Conservation (phyloP, 495 filamentous ascomycete species). For the Neurospora sp. region DNA sequence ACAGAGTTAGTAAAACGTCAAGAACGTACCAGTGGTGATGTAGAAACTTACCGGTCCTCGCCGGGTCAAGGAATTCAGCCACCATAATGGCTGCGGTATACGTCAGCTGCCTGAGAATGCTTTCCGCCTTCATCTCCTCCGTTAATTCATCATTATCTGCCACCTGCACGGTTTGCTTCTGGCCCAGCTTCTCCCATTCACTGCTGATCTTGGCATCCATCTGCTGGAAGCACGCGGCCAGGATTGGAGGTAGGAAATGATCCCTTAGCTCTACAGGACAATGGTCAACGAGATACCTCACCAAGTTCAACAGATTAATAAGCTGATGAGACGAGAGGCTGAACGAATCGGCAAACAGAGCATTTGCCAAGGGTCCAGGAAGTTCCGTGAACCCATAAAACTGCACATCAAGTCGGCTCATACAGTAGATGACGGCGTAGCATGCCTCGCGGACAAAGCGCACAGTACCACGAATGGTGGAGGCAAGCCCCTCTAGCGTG, state of each 20-base stretch:
- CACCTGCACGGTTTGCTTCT: conserved; percentile 40
- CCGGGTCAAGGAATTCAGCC: conserved; percentile 72
- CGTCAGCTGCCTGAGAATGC: conserved; percentile 87
- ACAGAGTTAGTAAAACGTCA: background rate
- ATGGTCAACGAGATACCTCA: conserved; percentile 77
- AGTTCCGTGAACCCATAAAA: conserved; percentile 86
- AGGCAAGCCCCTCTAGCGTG: conserved; percentile 88
- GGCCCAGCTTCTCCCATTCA: conserved; percentile 71
- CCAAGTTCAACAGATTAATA: conserved; percentile 76
- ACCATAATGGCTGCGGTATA: conserved; percentile 87
- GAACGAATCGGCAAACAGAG: conserved; percentile 73
- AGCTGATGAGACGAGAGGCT: conserved; percentile 87
- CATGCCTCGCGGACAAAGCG: conserved; percentile 83
- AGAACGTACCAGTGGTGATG: background rate
- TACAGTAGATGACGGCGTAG: conserved; percentile 87
- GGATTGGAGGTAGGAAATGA: conserved; percentile 78
- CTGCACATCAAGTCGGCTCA: conserved; percentile 74
- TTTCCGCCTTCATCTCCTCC: conserved; percentile 97
- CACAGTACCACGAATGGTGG: conserved; percentile 78
- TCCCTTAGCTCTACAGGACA: conserved; percentile 68
- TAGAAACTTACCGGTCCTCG: conserved; percentile 39
- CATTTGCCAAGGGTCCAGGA: conserved; percentile 70
- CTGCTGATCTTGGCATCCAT: conserved; percentile 75
- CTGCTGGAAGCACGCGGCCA: conserved; percentile 71
- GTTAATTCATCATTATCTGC: conserved; percentile 55